These are phyloP conservation scores for Aspergillus pseudoglaucus DNA, from an alignment of 2,329 filamentous ascomycete species.

Conservation along the genomic window DNA sequence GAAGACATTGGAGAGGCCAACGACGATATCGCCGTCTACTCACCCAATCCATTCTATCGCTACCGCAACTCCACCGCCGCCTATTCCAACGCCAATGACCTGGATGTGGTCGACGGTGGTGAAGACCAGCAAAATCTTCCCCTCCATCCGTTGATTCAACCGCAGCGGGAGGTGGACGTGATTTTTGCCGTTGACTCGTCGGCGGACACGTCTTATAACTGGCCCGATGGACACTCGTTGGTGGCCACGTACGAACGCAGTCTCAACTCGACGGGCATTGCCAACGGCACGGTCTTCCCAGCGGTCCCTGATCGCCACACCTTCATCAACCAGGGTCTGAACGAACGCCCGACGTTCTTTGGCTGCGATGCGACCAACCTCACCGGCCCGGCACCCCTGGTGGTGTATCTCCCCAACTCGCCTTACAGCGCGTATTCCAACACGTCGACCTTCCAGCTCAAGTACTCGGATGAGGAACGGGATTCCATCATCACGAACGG, in stretches of 20 bases:
- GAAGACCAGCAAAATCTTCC: slow-evolving; percentile 75
- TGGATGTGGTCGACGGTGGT: slow-evolving; percentile 73
- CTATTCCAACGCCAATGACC: slow-evolving; percentile 46
- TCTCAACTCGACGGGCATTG: slow-evolving; percentile 46
- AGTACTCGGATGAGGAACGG: slow-evolving; percentile 60
- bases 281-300: slow-evolving; percentile 66
- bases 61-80: slow-evolving; percentile 57
- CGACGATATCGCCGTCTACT: slow-evolving; percentile 68
- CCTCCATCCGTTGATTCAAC: slow-evolving; percentile 69
- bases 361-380: slow-evolving; percentile 65
- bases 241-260: slow-evolving; percentile 68
- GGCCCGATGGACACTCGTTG: slow-evolving; percentile 71
- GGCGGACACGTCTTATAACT: slow-evolving; percentile 61
- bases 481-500: slow-evolving; percentile 81
- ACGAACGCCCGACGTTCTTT: slow-evolving; percentile 71
- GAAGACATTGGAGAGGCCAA: slow-evolving; percentile 50
- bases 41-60: slow-evolving; percentile 67
- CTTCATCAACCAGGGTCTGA: slow-evolving; percentile 70
- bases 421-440: slow-evolving; percentile 75
- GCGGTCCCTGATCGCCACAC: slow-evolving; percentile 67
- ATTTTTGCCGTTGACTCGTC: slow-evolving; percentile 76
- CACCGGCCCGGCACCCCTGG: slow-evolving; percentile 53
- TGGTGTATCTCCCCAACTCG: slow-evolving; percentile 83
- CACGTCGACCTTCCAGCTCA: slow-evolving; percentile 66
- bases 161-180: slow-evolving; percentile 64